phyloP scores from a whole-genome alignment of 2,329 filamentous ascomycete species.

The Fusarium hainanense region DNA sequence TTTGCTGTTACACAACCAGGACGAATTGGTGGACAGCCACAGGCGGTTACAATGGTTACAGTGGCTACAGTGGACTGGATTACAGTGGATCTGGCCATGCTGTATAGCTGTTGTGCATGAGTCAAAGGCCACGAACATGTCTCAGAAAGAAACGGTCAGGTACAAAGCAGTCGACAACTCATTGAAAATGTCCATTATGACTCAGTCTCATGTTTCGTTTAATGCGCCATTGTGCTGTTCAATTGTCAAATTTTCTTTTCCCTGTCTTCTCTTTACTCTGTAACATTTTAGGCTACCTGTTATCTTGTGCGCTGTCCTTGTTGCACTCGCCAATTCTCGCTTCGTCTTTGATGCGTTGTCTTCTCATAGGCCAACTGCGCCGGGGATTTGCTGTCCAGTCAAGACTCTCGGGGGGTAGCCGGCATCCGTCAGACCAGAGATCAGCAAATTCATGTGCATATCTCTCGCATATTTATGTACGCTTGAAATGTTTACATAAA shows the following conservation, averaged over 20 bases:
- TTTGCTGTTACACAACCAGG: conserved; percentile 4
- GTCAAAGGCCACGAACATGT: conserved; percentile 21
- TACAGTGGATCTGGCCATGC: conserved; percentile 13
- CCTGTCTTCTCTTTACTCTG: neutral
- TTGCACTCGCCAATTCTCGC: conserved; percentile 28
- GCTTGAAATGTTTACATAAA: neutral
- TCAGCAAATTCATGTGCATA: conserved; percentile 2
- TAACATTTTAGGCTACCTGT: neutral
- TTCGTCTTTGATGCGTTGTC: neutral
- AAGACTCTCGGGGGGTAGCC: neutral
- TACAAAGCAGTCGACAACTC: neutral
- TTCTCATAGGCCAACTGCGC: neutral
- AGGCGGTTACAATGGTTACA: neutral
- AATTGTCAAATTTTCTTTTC: neutral
- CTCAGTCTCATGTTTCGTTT: neutral
- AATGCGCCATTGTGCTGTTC: neutral
- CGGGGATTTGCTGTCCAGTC: neutral
- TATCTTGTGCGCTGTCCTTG: conserved; percentile 13
- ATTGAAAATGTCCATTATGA: neutral
- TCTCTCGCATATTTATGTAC: neutral
- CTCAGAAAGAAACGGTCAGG: neutral
- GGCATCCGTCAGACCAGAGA: neutral
- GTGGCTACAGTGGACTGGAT: neutral
- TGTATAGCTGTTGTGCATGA: conserved; percentile 13
- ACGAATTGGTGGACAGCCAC: conserved; percentile 2